Conservation (phyloP, 306 rosid genomes). For the Pterocarpus santalinus region DNA sequence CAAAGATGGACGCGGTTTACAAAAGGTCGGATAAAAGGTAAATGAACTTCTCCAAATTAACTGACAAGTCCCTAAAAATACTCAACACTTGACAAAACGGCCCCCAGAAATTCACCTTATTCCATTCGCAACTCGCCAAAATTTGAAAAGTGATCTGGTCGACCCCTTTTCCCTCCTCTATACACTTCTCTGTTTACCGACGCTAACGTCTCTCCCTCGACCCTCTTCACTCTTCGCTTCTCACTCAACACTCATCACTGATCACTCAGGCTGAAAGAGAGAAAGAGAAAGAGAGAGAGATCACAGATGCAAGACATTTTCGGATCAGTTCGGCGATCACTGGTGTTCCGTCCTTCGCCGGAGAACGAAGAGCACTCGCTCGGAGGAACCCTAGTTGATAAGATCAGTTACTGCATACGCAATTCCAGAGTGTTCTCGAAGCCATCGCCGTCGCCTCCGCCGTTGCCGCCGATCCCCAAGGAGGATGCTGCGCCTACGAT, state of each 20-base stretch:
- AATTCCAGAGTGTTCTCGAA: slow-evolving; percentile 88
- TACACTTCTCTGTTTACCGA: slow-evolving; percentile 39
- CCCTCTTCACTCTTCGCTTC: slow-evolving; percentile 1
- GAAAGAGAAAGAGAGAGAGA: slow-evolving; percentile 1
- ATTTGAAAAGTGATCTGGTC: slow-evolving; percentile 60
- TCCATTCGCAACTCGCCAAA: not conserved
- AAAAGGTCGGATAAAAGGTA: slow-evolving; percentile 40
- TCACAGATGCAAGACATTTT: slow-evolving; percentile 87
- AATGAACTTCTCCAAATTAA: not conserved
- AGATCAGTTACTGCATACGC: slow-evolving; percentile 76
- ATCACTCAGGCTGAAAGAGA: not conserved
- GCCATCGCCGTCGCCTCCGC: slow-evolving; percentile 60
- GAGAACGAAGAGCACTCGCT: slow-evolving; percentile 66
- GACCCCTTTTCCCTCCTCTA: slow-evolving; percentile 67
- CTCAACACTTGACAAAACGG: slow-evolving; percentile 9
- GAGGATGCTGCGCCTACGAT: slow-evolving; percentile 65
- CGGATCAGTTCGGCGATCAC: slow-evolving; percentile 98
- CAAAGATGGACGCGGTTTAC: slow-evolving; percentile 25
- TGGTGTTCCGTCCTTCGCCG: slow-evolving; percentile 81
- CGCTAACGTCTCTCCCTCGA: slow-evolving; percentile 47
- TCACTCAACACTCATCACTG: not conserved
- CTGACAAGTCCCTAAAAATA: not conserved
- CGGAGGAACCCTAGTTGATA: slow-evolving; percentile 82
- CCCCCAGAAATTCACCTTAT: slow-evolving; percentile 19
- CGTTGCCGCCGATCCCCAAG: slow-evolving; percentile 50